These are phyloP conservation scores for Fomitopsis pinicola DNA, from an alignment of 1,284 basidiomycete species.

Conservation along the genomic window DNA sequence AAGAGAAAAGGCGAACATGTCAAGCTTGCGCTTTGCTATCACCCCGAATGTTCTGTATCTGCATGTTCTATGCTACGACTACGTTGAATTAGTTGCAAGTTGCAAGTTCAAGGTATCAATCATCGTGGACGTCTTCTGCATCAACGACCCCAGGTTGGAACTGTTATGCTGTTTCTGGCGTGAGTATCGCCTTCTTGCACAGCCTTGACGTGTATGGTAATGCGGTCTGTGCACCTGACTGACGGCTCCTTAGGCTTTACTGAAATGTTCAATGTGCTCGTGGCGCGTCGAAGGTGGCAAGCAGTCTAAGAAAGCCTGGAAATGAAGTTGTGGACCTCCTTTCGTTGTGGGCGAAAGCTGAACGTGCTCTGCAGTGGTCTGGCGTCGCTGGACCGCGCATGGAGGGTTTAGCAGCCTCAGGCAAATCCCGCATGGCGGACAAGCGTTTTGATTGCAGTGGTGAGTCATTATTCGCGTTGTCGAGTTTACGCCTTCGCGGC, in stretches of 20 bases:
- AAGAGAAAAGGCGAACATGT: constrained; percentile 39
- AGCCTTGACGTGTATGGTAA: not conserved
- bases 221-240: not conserved
- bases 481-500: too few species aligned
- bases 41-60: constrained; percentile 20
- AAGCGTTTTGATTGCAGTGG: too few species aligned
- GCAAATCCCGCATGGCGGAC: too few species aligned
- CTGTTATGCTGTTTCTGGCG: not conserved
- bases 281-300: not conserved
- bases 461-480: too few species aligned
- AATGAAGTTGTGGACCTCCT: not conserved
- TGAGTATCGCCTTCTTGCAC: not conserved
- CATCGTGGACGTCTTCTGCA: not conserved
- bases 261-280: not conserved
- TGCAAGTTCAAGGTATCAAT: constrained; percentile 18
- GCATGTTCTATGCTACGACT: constrained; percentile 15
- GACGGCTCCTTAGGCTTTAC: not conserved
- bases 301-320: not conserved
- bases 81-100: constrained; percentile 20
- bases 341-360: not conserved
- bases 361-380: not conserved
- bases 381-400: not conserved
- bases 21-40: constrained; percentile 36
- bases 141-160: not conserved
- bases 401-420: too few species aligned